Base-by-base conservation (phyloP, 306 rosid species). In the Amphicarpaea edgeworthii region DNA sequence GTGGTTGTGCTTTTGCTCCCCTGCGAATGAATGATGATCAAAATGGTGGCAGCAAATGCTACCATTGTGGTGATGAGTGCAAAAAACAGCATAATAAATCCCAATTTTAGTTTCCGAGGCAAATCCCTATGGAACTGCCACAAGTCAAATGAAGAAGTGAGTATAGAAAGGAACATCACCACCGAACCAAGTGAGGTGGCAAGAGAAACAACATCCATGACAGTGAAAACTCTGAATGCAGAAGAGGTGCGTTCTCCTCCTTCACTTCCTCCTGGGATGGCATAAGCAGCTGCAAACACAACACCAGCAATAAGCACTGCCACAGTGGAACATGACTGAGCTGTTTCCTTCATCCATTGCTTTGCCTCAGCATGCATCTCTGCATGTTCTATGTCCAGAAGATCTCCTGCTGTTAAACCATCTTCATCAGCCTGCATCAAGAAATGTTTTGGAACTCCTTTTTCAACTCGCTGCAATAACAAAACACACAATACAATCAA, bases 291-390 rank as follows among this genome's bases (percentile, higher is more conserved):
- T 9, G 59, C 59, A 20, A 53, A 53, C 6, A 53, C 59, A 53
- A 53, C 59, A 20, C 59, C 28, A 1, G 59, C 59, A 20, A 53
- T 53, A 7, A 53, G 59, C 0, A 53, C 59, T 17, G 59, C 59
- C 28, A 53, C 59, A 2, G 59, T 53, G 12, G 59, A 53, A 9
- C 59, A 53, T 20, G 59, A 53, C 14, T 53, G 59, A 8, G 59
- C 12, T 53, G 59, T 53, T 53, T 53, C 59, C 28, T 53, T 53
- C 59, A 53, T 53, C 59, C 59, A 53, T 7, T 53, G 12, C 59
- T 53, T 53, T 20, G 59, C 59, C 3, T 53, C 1, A 19, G 19
- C 28, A 20, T 53, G 28, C 59, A 53, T 53, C 12, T 53, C 14
- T 53, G 59, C 59, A 12, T 53, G 59, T 2, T 53, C 59, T 53